phyloP scores from a whole-genome alignment of 1,139 yeast species.

The Kodamaea anthophila region DNA sequence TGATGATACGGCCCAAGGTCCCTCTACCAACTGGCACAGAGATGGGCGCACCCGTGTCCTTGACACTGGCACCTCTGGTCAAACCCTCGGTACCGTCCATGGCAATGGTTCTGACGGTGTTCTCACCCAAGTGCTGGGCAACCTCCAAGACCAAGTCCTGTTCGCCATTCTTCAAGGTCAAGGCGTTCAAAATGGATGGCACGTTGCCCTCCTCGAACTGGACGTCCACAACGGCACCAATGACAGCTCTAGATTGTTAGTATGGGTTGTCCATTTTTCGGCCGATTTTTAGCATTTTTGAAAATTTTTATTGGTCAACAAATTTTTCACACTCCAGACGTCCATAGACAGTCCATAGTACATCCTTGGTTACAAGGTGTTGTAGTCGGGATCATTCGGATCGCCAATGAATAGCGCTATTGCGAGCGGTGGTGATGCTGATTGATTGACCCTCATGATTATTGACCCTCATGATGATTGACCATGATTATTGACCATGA shows the following conservation, averaged over 20 bases:
- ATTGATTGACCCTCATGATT: too few species aligned
- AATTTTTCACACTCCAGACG: too few species aligned
- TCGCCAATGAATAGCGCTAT: too few species aligned
- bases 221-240: slow-evolving; percentile 99
- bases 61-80: slow-evolving; percentile 90
- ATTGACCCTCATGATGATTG: too few species aligned
- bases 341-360: too few species aligned
- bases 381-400: too few species aligned
- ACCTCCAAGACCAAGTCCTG: slow-evolving; percentile 87
- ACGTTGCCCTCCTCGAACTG: slow-evolving; percentile 96
- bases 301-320: slow-evolving; percentile 6
- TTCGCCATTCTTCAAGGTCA: slow-evolving; percentile 72
- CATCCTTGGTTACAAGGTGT: too few species aligned
- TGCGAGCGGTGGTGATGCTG: too few species aligned
- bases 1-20: slow-evolving; percentile 96
- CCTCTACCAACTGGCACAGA: slow-evolving; percentile 99
- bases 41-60: slow-evolving; percentile 97
- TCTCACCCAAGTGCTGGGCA: slow-evolving; percentile 99
- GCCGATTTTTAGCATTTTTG: slow-evolving; percentile 2
- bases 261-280: slow-evolving; percentile 8
- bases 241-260: slow-evolving; percentile 72
- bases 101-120: slow-evolving; percentile 99
- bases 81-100: slow-evolving; percentile 99
- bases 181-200: slow-evolving; percentile 96
- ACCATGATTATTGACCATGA: too few species aligned